Percentiles rank a stretch among this genome's conserved stretches.
These are phyloP conservation scores for Plantago ovata DNA, from an alignment of 257 asterid genomes.

Conservation along the genomic window DNA sequence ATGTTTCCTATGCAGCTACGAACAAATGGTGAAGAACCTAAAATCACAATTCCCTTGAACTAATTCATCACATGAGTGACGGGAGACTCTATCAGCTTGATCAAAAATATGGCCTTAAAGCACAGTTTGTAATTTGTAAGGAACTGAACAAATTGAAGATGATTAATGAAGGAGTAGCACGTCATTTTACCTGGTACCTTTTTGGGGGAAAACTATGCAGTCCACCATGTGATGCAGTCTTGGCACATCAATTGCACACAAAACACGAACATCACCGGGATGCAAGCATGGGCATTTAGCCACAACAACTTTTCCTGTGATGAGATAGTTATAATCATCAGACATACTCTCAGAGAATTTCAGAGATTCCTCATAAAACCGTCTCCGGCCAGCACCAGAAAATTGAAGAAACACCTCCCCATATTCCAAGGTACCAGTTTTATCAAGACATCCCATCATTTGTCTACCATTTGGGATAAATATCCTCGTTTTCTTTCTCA, in stretches of 20 bases:
- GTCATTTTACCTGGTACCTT: conserved; percentile 58
- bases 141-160: not conserved
- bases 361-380: conserved; percentile 27
- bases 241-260: conserved; percentile 55
- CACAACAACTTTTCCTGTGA: conserved; percentile 55
- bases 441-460: conserved; percentile 95
- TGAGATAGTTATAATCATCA: conserved; percentile 14
- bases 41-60: no score
- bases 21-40: no score
- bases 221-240: conserved; percentile 81
- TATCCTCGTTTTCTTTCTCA: conserved; percentile 56
- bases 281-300: conserved; percentile 95
- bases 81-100: no score
- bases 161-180: not conserved
- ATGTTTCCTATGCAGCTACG: not conserved
- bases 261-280: conserved; percentile 90
- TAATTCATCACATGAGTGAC: no score
- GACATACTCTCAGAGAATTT: conserved; percentile 20
- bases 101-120: not conserved
- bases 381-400: conserved; percentile 39
- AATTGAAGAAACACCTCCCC: conserved; percentile 81
- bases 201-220: conserved; percentile 83
- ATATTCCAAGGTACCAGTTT: conserved; percentile 65
- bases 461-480: conserved; percentile 63
- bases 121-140: not conserved